A percentile compares a stretch with the other conserved stretches of the same genome.
phyloP scores from a whole-genome alignment of 1,284 basidiomycete species.

The Fomitopsis palustris region DNA sequence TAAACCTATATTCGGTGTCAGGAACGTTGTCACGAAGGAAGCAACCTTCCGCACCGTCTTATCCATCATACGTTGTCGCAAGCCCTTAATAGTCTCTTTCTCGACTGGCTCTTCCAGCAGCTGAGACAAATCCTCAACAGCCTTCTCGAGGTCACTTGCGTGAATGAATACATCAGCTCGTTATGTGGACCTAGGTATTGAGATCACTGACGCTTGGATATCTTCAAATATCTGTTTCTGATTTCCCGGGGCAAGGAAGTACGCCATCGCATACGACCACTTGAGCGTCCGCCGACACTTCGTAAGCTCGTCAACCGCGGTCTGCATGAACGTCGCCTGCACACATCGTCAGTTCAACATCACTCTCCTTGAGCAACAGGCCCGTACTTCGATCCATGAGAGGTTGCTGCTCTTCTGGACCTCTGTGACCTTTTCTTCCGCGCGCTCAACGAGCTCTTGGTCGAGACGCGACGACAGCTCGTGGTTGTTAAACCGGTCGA shows the following conservation, averaged over 20 bases:
- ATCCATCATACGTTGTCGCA: conserved; percentile 58
- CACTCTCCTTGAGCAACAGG: too few species aligned
- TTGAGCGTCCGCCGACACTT: conserved; percentile 62
- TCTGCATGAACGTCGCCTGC: conserved; percentile 55
- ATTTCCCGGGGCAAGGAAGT: conserved; percentile 59
- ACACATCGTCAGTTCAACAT: neutral
- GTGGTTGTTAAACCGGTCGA: conserved; percentile 67
- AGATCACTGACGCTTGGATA: conserved; percentile 44
- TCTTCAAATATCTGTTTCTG: conserved; percentile 69
- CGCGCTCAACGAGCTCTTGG: conserved; percentile 52
- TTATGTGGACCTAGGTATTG: neutral
- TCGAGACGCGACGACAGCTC: conserved; percentile 65
- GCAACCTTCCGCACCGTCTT: conserved; percentile 38
- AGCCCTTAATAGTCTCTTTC: conserved; percentile 45
- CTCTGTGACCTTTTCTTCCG: conserved; percentile 69
- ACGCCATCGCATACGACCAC: conserved; percentile 73
- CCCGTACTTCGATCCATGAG: conserved; percentile 64
- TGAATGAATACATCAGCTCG: neutral
- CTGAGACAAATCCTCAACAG: conserved; percentile 62
- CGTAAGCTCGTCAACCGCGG: conserved; percentile 55
- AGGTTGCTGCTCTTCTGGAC: conserved; percentile 56
- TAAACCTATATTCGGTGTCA: conserved; percentile 21
- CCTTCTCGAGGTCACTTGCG: conserved; percentile 55
- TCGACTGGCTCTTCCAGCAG: conserved; percentile 60
- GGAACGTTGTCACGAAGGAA: neutral